Evolutionary conservation across 345 rosid species (phyloP).

Genomic region (Ceriops zippeliana): DNA sequence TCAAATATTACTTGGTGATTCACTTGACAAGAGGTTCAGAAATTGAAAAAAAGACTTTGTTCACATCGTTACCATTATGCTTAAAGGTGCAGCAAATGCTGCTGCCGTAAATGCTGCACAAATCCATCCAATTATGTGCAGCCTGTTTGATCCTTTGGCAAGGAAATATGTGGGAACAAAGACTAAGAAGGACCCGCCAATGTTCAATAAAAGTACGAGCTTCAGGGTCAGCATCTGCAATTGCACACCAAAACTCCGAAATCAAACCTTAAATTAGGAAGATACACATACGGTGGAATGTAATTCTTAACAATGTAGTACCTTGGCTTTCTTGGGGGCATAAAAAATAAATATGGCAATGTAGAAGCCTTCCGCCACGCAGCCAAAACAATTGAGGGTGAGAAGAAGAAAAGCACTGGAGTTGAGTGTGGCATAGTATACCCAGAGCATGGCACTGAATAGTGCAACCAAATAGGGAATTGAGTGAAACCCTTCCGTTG

Average conservation of each 20-base stretch:
- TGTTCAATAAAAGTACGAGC: constrained; percentile 23
- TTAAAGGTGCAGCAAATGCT: constrained; percentile 44
- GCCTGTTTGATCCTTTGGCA: constrained; percentile 21
- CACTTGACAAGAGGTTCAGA: no score
- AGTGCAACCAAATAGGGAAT: constrained; percentile 64
- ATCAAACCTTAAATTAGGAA: not conserved
- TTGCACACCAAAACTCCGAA: not conserved
- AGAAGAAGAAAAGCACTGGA: constrained; percentile 43
- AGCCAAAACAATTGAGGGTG: constrained; percentile 61
- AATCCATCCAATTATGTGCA: constrained; percentile 37
- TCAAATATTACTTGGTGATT: no score
- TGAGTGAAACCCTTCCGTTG: constrained; percentile 68
- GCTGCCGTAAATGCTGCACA: constrained; percentile 30
- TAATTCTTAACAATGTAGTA: constrained; percentile 3
- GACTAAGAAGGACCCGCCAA: constrained; percentile 28
- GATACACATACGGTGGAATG: not conserved
- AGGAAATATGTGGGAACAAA: constrained; percentile 28
- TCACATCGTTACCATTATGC: constrained; percentile 33
- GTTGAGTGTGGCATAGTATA: constrained; percentile 61
- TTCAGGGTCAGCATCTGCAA: constrained; percentile 37
- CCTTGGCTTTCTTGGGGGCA: constrained; percentile 61
- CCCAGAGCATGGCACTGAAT: constrained; percentile 58
- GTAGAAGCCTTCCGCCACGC: constrained; percentile 49
- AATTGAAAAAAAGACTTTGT: not conserved
- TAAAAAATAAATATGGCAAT: constrained; percentile 45